Evolutionary conservation across 768 basidiomycete genomes (phyloP).

Genomic region (Coprinopsis sp.): DNA sequence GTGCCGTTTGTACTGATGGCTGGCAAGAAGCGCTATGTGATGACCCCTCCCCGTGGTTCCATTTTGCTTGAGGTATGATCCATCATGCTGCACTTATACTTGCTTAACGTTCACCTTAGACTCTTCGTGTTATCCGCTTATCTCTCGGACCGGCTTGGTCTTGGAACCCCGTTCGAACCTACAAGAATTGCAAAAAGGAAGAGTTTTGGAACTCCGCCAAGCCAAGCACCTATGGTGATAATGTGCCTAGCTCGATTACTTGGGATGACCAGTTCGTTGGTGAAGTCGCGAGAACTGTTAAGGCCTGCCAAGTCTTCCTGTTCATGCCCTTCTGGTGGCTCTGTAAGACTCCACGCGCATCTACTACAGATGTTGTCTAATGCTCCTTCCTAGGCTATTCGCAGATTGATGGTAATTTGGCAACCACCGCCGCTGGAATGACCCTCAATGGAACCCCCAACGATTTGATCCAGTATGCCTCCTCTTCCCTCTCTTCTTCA

Average conservation of each 20-base stretch:
- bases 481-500: not conserved
- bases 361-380: not conserved
- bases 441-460: conserved; percentile 42
- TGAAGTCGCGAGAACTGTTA: conserved; percentile 44
- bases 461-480: conserved; percentile 40
- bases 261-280: conserved; percentile 56
- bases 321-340: conserved; percentile 53
- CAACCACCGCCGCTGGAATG: conserved; percentile 49
- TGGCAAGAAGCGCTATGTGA: conserved; percentile 39
- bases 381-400: conserved; percentile 34
- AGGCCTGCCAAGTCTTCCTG: conserved; percentile 43
- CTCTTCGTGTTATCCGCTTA: conserved; percentile 32
- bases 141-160: conserved; percentile 35
- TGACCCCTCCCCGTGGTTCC: conserved; percentile 49
- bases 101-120: conserved; percentile 20
- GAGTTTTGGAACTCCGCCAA: conserved; percentile 48
- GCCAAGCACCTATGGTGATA: conserved; percentile 33
- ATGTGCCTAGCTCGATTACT: conserved; percentile 36
- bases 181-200: conserved; percentile 22
- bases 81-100: not conserved
- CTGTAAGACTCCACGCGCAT: conserved; percentile 21
- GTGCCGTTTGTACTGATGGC: conserved; percentile 41
- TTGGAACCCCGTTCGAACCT: conserved; percentile 30
- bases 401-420: conserved; percentile 49
- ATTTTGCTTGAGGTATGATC: conserved; percentile 39